Percentiles rank a stretch among this genome's conserved stretches.
phyloP scores from a whole-genome alignment of 257 asterid genomes.

The Handroanthus guayacan region DNA sequence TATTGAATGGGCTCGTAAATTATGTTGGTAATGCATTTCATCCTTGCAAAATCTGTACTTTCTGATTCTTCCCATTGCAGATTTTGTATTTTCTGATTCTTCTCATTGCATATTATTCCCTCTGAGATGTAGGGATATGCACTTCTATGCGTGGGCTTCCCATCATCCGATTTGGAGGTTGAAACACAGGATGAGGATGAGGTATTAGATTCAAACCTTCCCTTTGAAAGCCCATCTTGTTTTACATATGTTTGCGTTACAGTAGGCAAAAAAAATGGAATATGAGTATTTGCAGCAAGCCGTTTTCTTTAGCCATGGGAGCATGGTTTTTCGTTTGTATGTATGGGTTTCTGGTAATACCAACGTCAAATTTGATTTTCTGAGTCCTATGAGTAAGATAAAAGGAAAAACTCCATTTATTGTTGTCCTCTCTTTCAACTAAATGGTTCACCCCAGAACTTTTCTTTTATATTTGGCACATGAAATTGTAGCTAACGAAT shows the following conservation, averaged over 20 bases:
- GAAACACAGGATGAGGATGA: slow-evolving; percentile 99
- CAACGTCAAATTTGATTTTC: not conserved
- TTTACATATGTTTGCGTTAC: slow-evolving; percentile 4
- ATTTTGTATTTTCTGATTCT: not conserved
- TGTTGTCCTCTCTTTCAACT: not conserved
- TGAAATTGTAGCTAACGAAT: slow-evolving; percentile 7
- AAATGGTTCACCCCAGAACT: not conserved
- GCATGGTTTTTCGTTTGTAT: not conserved
- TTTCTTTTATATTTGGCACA: not conserved
- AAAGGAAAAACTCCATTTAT: not conserved
- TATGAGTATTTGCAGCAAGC: not conserved
- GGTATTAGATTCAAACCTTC: slow-evolving; percentile 50
- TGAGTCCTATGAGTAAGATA: not conserved
- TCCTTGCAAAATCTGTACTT: not conserved
- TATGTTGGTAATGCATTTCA: not conserved
- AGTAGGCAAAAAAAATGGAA: slow-evolving; percentile 14
- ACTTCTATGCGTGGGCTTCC: slow-evolving; percentile 97
- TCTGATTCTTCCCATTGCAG: not conserved
- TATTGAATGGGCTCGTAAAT: not conserved
- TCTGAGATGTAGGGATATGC: slow-evolving; percentile 85
- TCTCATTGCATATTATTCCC: slow-evolving; percentile 17
- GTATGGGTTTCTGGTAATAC: not conserved
- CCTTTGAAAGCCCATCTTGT: not conserved
- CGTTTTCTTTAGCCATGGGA: not conserved
- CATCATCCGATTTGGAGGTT: slow-evolving; percentile 93